Evolutionary conservation across 2,329 filamentous ascomycete genomes (phyloP).

Genomic region (Didymosphaeria variabile): DNA sequence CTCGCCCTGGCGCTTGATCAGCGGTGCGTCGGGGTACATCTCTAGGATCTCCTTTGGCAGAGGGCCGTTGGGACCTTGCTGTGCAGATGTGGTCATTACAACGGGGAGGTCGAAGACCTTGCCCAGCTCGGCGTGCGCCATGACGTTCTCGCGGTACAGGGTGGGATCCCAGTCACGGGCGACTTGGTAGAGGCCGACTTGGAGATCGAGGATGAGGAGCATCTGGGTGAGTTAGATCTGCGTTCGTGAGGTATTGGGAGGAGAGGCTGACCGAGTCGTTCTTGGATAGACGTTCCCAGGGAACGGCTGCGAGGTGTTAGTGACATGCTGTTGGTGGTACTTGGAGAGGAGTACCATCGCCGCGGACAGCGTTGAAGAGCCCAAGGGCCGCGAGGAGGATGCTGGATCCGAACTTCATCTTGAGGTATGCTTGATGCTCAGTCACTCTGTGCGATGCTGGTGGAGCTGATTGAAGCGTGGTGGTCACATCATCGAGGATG

Average conservation of each 20-base stretch:
- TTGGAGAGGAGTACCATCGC: constrained; percentile 35
- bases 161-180: constrained; percentile 73
- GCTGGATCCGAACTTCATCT: constrained; percentile 45
- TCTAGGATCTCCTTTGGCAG: constrained; percentile 74
- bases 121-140: constrained; percentile 73
- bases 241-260: constrained; percentile 1
- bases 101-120: constrained; percentile 74
- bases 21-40: constrained; percentile 71
- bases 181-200: constrained; percentile 66
- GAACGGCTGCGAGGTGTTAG: constrained; percentile 43
- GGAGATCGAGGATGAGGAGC: constrained; percentile 68
- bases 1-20: constrained; percentile 74
- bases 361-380: constrained; percentile 40
- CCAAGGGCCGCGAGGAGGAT: constrained; percentile 38
- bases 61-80: constrained; percentile 75
- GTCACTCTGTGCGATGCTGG: constrained; percentile 10
- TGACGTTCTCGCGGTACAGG: constrained; percentile 71
- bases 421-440: constrained; percentile 16
- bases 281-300: constrained; percentile 54
- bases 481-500: constrained; percentile 19
- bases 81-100: constrained; percentile 74
- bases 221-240: constrained; percentile 45
- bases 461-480: constrained; percentile 25
- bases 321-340: not conserved
- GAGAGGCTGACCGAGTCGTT: constrained; percentile 45